Percentiles rank a stretch among this genome's conserved stretches.
Conservation (phyloP, 2,329 filamentous ascomycete genomes). For the Gremmenia infestans region DNA sequence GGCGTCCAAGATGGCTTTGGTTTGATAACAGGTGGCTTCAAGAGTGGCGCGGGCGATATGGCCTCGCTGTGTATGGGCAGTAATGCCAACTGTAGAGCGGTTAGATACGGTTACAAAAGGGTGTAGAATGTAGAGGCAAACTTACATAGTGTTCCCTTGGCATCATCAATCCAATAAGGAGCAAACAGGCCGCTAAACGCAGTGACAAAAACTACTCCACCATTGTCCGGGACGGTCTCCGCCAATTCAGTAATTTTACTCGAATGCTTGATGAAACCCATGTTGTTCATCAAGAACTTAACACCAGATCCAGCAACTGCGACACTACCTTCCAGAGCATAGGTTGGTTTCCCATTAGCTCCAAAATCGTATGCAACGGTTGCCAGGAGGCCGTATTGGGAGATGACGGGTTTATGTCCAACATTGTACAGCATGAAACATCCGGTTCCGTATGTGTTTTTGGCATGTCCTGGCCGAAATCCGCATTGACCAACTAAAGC, state of each 20-base stretch:
- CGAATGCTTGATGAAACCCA: conserved; percentile 57
- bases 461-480: conserved; percentile 69
- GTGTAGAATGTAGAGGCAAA: conserved; percentile 9
- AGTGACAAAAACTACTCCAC: conserved; percentile 65
- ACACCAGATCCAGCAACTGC: conserved; percentile 73
- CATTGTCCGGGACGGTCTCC: conserved; percentile 59
- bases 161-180: conserved; percentile 73
- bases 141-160: conserved; percentile 63
- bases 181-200: conserved; percentile 70
- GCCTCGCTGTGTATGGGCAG: conserved; percentile 62
- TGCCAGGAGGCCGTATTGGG: conserved; percentile 68
- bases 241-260: conserved; percentile 62
- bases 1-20: conserved; percentile 66
- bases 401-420: conserved; percentile 73
- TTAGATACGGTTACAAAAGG: conserved; percentile 8
- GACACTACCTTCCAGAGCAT: conserved; percentile 73
- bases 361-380: conserved; percentile 77
- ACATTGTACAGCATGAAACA: conserved; percentile 84
- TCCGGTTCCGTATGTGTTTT: conserved; percentile 83
- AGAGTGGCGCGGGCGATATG: conserved; percentile 68
- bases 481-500: conserved; percentile 76
- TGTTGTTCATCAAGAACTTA: conserved; percentile 64
- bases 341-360: conserved; percentile 57
- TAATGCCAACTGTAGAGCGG: conserved; percentile 51
- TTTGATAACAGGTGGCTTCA: conserved; percentile 70